Evolutionary conservation across 2,329 filamentous ascomycete species (phyloP), one percentile per base, ranked within the genome.

Genomic region (Beauveria caledonica): DNA sequence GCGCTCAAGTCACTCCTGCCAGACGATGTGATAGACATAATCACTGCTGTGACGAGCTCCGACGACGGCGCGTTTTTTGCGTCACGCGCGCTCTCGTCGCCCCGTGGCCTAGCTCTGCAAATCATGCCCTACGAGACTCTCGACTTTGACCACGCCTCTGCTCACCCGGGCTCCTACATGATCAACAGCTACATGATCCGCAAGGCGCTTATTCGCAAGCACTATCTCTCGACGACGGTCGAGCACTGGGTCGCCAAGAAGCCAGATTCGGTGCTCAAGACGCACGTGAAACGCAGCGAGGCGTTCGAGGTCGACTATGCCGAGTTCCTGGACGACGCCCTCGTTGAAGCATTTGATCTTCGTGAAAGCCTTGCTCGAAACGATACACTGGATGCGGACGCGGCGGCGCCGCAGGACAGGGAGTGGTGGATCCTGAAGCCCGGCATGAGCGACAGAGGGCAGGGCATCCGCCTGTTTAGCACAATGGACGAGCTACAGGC

Each of bases 391-490:
- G 58, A 21, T 23, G 29, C 17, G 42, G 58, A 15, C 5, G 42
- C 17, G 42, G 42, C 15, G 40, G 3, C 40, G 36, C n/a, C 56
- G 39, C 74, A 72, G 15, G 64, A 64, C 46, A 80, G 82, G 62
- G 86, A 95, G 71, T 99, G 93, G 93, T 99, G 94, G 94, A 97
- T 99, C 65, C 74, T 99, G 62, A 99, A 99, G 75, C 93, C 94
- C 0, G 89, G 93, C 9, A 97, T 99, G 94, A 96, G 91, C 72
- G 94, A 99, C 71, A 84, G 93, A 25, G 94, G 93, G 0, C 92
- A 97, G 71, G 94, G 94, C 1, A 97, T 99, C 61, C 78, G 90
- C 44, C 77, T 99, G 0, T 99, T 99, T 73, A 89, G 85, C 67
- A 90, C 86, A 2, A 89, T 94, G 77, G 86, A 87, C 60, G 87